Conservation (phyloP, 805 yeast genomes). For the Suhomyces canberraensis region DNA sequence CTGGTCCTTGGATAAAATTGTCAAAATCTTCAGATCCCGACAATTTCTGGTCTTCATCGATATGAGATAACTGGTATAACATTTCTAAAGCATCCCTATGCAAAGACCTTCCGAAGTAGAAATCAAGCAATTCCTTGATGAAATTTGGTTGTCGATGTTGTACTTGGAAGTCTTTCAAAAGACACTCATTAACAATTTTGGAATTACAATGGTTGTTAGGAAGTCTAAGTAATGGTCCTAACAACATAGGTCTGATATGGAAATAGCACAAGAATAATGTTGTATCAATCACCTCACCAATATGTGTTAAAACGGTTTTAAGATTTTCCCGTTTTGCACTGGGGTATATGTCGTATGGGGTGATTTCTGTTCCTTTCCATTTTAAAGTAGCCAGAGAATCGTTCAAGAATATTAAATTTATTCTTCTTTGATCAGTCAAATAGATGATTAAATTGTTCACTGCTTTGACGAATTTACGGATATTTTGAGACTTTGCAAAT, state of each 20-base stretch:
- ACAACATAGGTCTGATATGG: constrained; percentile 62
- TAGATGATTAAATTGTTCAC: constrained; percentile 43
- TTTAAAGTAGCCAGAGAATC: constrained; percentile 19
- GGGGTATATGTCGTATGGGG: constrained; percentile 42
- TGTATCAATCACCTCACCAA: constrained; percentile 64
- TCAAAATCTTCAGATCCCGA: constrained; percentile 19
- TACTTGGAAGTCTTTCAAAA: constrained; percentile 29
- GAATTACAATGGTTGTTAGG: constrained; percentile 70
- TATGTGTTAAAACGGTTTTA: constrained; percentile 20
- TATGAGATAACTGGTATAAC: constrained; percentile 34
- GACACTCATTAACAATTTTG: constrained; percentile 52
- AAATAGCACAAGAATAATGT: constrained; percentile 73
- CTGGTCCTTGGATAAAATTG: constrained; percentile 35
- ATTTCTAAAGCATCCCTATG: constrained; percentile 69
- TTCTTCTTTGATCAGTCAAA: constrained; percentile 52
- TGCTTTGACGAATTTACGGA: constrained; percentile 31
- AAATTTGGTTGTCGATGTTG: constrained; percentile 31
- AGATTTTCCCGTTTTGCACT: constrained; percentile 18
- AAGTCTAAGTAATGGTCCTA: constrained; percentile 79
- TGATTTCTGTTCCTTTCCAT: constrained; percentile 48
- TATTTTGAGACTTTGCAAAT: constrained; percentile 17
- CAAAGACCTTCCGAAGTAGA: constrained; percentile 57
- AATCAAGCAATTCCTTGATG: constrained; percentile 72
- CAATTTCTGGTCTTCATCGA: constrained; percentile 5
- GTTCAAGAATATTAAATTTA: constrained; percentile 38